A percentile compares a stretch with the other conserved stretches of the same genome.
These are phyloP conservation scores for Penicillium ochrochloron DNA, from an alignment of 495 filamentous ascomycete genomes.

Conservation along the genomic window DNA sequence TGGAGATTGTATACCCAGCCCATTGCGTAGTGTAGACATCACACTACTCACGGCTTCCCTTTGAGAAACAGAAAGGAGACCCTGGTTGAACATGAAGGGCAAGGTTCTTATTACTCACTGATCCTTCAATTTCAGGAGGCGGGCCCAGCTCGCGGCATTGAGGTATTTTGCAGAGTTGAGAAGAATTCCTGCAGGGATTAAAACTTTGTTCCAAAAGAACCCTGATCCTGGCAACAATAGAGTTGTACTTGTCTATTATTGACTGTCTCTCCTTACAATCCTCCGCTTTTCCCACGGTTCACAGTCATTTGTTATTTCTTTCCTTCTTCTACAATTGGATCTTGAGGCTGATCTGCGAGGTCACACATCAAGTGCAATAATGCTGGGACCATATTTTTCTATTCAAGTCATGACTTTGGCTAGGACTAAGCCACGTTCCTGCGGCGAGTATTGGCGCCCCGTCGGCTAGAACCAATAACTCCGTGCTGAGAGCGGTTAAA, in stretches of 20 bases:
- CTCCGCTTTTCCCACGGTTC: neutral
- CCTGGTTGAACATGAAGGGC: neutral
- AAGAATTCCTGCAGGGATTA: neutral
- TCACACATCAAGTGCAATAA: neutral
- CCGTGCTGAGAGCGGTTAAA: neutral
- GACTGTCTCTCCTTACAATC: neutral
- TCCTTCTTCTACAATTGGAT: neutral
- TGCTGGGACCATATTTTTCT: neutral
- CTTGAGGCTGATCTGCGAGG: neutral
- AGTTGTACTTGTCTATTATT: neutral
- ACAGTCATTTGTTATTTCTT: neutral
- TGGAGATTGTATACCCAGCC: slow-evolving; percentile 40
- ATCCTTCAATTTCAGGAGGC: neutral
- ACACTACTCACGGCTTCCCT: neutral
- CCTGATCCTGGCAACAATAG: neutral
- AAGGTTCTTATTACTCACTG: neutral
- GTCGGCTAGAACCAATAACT: neutral
- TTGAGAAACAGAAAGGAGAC: neutral
- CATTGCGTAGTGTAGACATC: slow-evolving; percentile 25
- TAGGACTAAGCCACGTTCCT: neutral
- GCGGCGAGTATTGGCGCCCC: neutral
- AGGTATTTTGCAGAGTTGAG: neutral
- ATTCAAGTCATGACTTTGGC: neutral
- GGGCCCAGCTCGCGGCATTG: neutral
- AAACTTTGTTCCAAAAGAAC: neutral